Evolutionary conservation across 805 yeast species (phyloP), one percentile per base, ranked within the genome.

Genomic region (Starmerella scarabaei): DNA sequence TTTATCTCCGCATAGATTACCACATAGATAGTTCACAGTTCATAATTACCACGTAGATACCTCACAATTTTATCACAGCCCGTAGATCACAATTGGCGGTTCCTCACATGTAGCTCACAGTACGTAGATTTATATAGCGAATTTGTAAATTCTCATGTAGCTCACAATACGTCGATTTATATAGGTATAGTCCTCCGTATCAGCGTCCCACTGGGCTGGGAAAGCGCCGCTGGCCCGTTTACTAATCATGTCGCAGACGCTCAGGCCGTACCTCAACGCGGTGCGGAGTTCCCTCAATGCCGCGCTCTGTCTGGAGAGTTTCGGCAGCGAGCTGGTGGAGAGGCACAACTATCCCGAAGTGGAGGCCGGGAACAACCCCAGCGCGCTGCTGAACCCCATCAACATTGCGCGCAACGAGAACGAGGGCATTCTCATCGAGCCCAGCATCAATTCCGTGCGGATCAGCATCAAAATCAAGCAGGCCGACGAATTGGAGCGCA

Each of bases 301-400:
- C 8, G 94, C 97, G 5, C 68, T 91, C 31, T 83, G 94, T 53
- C 68, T 91, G 48, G 88, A 84, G 57, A 86, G 86, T 64, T 91
- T 91, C 59, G 80, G 96, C 24, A 91, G 97, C 7, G 95, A 88
- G 62, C 71, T 81, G 42, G 95, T 81, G 17, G 98, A 91, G 65
- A 80, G 98, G 62, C 98, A 91, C 68, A 91, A 88, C 64, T 73
- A 88, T 50, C 98, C 98, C 3, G 98, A 91, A 60, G 80, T 91
- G 37, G 98, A 91, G 61, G 86, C 81, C 28, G 69, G 67, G 52
- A 79, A 81, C 55, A 75, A 91, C 44, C 78, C 80, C 12, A 94
- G 85, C 60, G 78, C 86, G 41, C 63, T 91, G 46, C 68, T 88
- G 55, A 85, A 86, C 55, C 91, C 95, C 29, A 78, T 91, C 75